Evolutionary conservation across 108 stramenopile species (phyloP).

Genomic region (Craspedostauros australis): DNA sequence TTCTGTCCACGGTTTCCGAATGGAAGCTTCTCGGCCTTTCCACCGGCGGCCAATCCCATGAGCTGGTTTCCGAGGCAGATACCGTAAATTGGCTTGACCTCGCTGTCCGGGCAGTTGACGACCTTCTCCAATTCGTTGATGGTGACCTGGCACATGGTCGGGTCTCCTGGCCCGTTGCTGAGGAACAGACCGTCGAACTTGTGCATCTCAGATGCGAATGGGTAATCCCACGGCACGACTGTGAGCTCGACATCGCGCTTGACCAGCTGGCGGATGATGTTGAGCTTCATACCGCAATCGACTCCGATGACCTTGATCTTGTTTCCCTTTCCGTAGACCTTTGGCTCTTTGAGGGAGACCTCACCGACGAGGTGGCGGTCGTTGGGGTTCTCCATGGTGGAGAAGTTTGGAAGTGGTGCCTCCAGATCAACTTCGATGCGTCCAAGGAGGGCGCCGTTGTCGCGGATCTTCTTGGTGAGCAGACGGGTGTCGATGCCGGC

Average conservation of each 20-base stretch:
- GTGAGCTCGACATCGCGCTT: slow-evolving; percentile 91
- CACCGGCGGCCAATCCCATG: slow-evolving; percentile 92
- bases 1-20: slow-evolving; percentile 99
- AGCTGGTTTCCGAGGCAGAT: slow-evolving; percentile 99
- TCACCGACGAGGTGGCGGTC: slow-evolving; percentile 87
- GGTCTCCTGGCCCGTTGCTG: slow-evolving; percentile 97
- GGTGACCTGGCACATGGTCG: slow-evolving; percentile 83
- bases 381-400: slow-evolving; percentile 80
- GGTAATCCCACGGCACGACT: slow-evolving; percentile 92
- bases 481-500: slow-evolving; percentile 92
- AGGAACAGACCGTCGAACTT: slow-evolving; percentile 94
- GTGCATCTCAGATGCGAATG: slow-evolving; percentile 80
- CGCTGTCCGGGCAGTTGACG: slow-evolving; percentile 61
- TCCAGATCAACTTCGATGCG: slow-evolving; percentile 77
- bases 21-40: slow-evolving; percentile 84
- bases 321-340: slow-evolving; percentile 89
- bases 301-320: slow-evolving; percentile 87
- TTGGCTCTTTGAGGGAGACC: slow-evolving; percentile 82
- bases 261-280: slow-evolving; percentile 94
- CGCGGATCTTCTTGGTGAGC: slow-evolving; percentile 96
- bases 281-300: slow-evolving; percentile 98
- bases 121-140: slow-evolving; percentile 73
- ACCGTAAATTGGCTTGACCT: slow-evolving; percentile 95
- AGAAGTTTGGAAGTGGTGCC: slow-evolving; percentile 43
- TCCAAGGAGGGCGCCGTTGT: slow-evolving; percentile 90